Base-by-base conservation (phyloP, 2,329 filamentous ascomycete species). In the Fusarium incarnatum region DNA sequence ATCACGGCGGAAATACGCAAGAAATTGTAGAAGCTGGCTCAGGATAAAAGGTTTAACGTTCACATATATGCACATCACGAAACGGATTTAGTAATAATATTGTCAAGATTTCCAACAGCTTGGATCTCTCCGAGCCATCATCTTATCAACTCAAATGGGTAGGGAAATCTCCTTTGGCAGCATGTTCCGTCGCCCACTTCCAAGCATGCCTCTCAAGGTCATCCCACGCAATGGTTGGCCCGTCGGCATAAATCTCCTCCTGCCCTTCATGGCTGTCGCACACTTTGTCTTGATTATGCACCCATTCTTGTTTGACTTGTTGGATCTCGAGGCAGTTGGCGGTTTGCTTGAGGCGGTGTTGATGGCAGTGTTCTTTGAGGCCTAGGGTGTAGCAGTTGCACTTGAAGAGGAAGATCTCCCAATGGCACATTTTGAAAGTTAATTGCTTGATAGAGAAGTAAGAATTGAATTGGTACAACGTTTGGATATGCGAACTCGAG, bases 1-100 rank as follows among this genome's bases (percentile, higher is more conserved):
- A 65, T 78, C 3, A 75, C 72, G 11, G 56, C 59, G 3, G 76
- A 77, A 32, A 72, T 78, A 25, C 64, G 63, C 27, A 69, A 58
- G 25, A 71, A 65, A 20, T 13, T 67, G 13, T 53, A 45, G 2
- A 60, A 49, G 2, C 22, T 2, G 13, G n/a, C 1, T 34, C 20
- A 37, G 28, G 4, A 13, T 30, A 25, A 30, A 28, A 6, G n/a
- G n/a, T 9, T 28, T 23, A 12, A 5, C 2, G 16, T 23, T 16
- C 22, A 10, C 4, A 23, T 12, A 1, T 22, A 25, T 6, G 18
- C 12, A 46, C 9, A 25, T n/a, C 2, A 20, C 16, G 4, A 15
- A 12, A 12, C 1, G n/a, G 9, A 11, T 22, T 4, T 23, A 16
- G 13, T 23, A 44, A 23, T 44, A 6, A 7, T 44, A 18, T 23